Evolutionary conservation across 805 yeast species (phyloP), one percentile per base, ranked within the genome.

Genomic region (Wickerhamomyces ciferrii): DNA sequence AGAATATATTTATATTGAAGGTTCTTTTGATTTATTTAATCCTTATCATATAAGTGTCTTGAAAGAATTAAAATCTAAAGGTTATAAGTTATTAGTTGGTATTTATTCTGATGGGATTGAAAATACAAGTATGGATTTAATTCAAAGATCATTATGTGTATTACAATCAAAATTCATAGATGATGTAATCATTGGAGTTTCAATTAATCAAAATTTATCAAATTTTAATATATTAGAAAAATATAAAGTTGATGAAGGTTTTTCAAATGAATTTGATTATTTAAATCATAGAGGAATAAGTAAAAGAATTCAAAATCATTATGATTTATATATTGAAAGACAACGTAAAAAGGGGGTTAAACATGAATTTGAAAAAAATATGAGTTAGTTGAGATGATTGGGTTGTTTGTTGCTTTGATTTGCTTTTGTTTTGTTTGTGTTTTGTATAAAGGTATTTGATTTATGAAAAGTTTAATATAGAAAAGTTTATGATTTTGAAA

Each of bases 11-110:
- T 88, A 85, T 58, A 74, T 88, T 17, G 85, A 81, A 53, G 98
- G 97, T 13, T 85, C 86, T 1, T 94, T 91, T 68, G 99, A 94
- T 64, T 72, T 94, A 45, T 91, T 94, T 68, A 90, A 89, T 63
- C 90, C 96, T 19, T 97, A 96, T 19, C 97, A 94, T 62, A 87
- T 92, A 47, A 84, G 82, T 53, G 84, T 84, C 10, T 70, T 92
- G 50, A 69, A 75, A 47, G 61, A 69, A 15, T 74, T 84, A 20
- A 60, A 71, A 29, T 63, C 64, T 32, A 53, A 58, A 20, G 59
- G 58, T 15, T 62, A 57, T 2, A 62, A 65, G 10, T 79, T 88
- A 1, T 65, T 87, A 2, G 87, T 84, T 10, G 96, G 96, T 2
- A 60, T 88, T 20, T 79, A 75, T 54, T 79, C 75, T 59, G 94